Evolutionary conservation across 371 early-diverging fungal species (phyloP).

Genomic region (Saksenaea oblongispora): DNA sequence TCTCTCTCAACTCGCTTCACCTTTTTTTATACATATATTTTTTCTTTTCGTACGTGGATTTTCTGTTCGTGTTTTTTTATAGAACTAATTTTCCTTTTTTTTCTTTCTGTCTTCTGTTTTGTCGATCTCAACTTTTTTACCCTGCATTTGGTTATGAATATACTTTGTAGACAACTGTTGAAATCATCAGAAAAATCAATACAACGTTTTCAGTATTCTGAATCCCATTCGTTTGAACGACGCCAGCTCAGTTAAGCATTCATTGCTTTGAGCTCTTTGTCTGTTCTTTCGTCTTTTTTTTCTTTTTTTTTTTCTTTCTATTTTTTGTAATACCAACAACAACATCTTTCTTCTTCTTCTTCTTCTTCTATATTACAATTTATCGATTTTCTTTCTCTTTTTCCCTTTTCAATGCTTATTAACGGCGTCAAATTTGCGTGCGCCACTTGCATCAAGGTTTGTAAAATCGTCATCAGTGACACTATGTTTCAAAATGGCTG

Average conservation of each 20-base stretch:
- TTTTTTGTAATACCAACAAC: neutral
- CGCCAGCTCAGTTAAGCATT: conserved; percentile 4
- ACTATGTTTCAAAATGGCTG: conserved; percentile 1
- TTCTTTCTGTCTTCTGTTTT: neutral
- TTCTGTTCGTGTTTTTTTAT: neutral
- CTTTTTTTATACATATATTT: neutral
- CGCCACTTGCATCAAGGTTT: conserved; percentile 36
- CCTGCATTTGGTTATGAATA: conserved; percentile 6
- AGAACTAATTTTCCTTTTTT: neutral
- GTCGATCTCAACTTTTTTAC: conserved; percentile 1
- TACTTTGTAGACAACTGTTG: neutral
- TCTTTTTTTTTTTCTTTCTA: neutral
- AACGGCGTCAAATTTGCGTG: conserved; percentile 38
- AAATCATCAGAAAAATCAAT: neutral
- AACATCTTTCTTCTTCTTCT: neutral
- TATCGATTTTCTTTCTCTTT: neutral
- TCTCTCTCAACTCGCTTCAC: neutral
- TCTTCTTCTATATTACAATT: conserved; percentile 12
- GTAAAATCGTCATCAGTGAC: conserved; percentile 1
- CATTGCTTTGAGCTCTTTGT: conserved; percentile 2
- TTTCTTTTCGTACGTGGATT: neutral
- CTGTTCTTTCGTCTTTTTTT: conserved; percentile 9
- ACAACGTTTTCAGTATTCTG: neutral
- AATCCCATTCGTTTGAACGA: conserved; percentile 1
- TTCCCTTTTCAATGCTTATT: conserved; percentile 13